Base-by-base conservation (phyloP, 2,329 filamentous ascomycete genomes). In the Phialophora tarda region DNA sequence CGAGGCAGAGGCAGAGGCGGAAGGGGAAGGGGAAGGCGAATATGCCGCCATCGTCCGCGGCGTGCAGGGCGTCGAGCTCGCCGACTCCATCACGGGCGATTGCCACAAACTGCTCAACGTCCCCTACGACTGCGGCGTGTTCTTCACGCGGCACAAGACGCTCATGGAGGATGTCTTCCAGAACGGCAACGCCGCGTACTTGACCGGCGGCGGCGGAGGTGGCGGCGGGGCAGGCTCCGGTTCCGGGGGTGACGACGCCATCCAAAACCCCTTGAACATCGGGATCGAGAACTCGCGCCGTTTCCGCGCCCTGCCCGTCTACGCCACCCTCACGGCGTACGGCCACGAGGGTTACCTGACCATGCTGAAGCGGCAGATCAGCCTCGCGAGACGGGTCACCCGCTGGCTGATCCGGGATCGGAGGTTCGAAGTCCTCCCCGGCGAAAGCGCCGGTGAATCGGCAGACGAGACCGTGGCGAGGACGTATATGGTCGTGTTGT, bases 81-180 rank as follows among this genome's bases (percentile, higher is more conserved):
- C 91, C 2, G 92, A 97, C 75, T 96, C 91, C 59, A 93, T 97
- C 71, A 89, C 92, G 0, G 89, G 91, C 2, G 93, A 97, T 74
- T 91, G 86, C 0, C 94, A 98, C 78, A 97, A 97, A 75, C 80
- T 97, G n/a, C 84, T 98, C 67, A 97, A 97, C 72, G 92, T 97
- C 54, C 93, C 94, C 0, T 97, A 97, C 73, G 94, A 97, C 77
- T 93, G 90, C 73, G 94, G 93, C 51, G 90, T 97, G 78, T 96
- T 97, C 83, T 86, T 96, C 72, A 92, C 89, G 59, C 86, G 88
- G 21, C 86, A 90, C 68, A 79, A 85, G 7, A 1, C 8, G 23
- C 80, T 86, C 12, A 84, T 89, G 0, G 81, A 83, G 32, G 78
- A 84, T 4, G 88, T 93, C 10, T 96, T 94, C 78, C 84, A 86